phyloP scores from a whole-genome alignment of 1,284 basidiomycete genomes.

The Cutaneotrichosporon sp. region DNA sequence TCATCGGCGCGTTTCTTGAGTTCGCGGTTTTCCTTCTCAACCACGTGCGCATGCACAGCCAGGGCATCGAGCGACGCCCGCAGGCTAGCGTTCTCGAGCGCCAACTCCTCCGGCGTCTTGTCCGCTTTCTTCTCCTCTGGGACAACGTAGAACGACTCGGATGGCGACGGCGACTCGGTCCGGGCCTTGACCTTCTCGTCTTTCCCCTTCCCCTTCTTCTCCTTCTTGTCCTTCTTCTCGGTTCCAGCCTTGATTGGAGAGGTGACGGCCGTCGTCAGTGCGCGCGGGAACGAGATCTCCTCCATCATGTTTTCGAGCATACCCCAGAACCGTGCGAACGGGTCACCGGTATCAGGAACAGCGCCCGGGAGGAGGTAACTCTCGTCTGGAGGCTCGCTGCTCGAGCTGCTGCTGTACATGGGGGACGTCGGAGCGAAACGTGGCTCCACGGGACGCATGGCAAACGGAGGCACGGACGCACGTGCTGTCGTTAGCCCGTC shows the following conservation, averaged over 20 bases:
- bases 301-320: conserved; percentile 52
- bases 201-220: not conserved
- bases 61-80: conserved; percentile 48
- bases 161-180: conserved; percentile 24
- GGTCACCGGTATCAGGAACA: conserved; percentile 45
- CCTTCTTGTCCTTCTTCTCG: not conserved
- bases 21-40: conserved; percentile 39
- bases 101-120: conserved; percentile 53
- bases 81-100: conserved; percentile 50
- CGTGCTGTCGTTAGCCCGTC: conserved; percentile 15
- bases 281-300: conserved; percentile 50
- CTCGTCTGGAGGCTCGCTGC: conserved; percentile 36
- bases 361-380: conserved; percentile 41
- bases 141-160: conserved; percentile 45
- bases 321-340: conserved; percentile 53
- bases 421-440: conserved; percentile 13
- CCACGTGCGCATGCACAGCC: conserved; percentile 40
- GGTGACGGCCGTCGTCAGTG: conserved; percentile 17
- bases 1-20: conserved; percentile 37
- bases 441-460: conserved; percentile 31
- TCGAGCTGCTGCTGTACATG: conserved; percentile 42
- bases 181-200: not conserved
- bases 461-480: conserved; percentile 37
- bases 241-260: not conserved
- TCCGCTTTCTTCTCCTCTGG: conserved; percentile 17